phyloP scores from a whole-genome alignment of 345 rosid genomes.

The Aethionema arabicum region DNA sequence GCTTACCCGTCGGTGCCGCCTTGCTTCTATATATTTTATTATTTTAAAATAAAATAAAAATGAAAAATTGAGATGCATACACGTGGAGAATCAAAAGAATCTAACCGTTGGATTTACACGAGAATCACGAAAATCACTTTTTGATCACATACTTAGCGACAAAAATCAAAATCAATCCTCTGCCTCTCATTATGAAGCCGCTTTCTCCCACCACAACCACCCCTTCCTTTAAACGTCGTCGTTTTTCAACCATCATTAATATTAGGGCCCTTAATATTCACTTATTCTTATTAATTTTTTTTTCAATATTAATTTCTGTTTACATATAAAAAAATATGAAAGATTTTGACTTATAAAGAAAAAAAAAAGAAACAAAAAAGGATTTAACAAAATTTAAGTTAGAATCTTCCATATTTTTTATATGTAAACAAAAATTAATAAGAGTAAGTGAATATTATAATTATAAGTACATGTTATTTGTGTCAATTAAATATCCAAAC shows the following conservation, averaged over 20 bases:
- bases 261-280: not conserved
- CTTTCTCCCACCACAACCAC: constrained; percentile 9
- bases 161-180: constrained; percentile 31
- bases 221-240: constrained; percentile 17
- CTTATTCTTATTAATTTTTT: no score
- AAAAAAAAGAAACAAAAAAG: no score
- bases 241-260: constrained; percentile 1
- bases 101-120: constrained; percentile 33
- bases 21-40: not conserved
- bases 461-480: no score
- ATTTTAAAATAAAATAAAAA: not conserved
- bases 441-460: no score
- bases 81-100: constrained; percentile 22
- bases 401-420: no score
- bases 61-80: constrained; percentile 14
- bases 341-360: no score
- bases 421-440: no score
- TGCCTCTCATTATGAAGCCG: constrained; percentile 44
- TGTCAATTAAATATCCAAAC: no score
- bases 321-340: no score
- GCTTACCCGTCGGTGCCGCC: constrained; percentile 65
- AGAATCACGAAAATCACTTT: constrained; percentile 45
- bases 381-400: no score
- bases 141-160: constrained; percentile 32
- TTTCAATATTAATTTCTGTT: no score